Conservation (phyloP, 352 stramenopile genomes). For the Phytophthora foliorum region DNA sequence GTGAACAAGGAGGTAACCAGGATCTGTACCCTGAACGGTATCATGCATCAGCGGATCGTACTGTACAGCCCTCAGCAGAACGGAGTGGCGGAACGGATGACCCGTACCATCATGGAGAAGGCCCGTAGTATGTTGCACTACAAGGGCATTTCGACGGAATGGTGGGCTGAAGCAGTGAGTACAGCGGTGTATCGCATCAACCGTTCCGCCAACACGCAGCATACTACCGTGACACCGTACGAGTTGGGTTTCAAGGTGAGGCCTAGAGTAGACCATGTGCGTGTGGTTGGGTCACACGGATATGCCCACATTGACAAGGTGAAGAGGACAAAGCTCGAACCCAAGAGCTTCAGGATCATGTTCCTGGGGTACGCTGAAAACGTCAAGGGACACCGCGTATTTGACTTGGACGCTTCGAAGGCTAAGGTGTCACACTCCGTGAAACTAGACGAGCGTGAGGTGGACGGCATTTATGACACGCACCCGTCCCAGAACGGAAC, state of each 20-base stretch:
- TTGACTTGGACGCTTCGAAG: slow-evolving; percentile 12
- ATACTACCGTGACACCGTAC: slow-evolving; percentile 11
- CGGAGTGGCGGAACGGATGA: slow-evolving; percentile 19
- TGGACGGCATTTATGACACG: slow-evolving; percentile 9
- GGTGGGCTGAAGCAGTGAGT: slow-evolving; percentile 40
- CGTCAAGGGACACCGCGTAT: slow-evolving; percentile 24
- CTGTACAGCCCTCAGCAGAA: slow-evolving; percentile 24
- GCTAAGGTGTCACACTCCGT: slow-evolving; percentile 2
- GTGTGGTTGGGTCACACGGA: slow-evolving; percentile 32
- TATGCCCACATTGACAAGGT: slow-evolving; percentile 28
- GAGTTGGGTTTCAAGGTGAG: slow-evolving; percentile 16
- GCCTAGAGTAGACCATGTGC: slow-evolving; percentile 15
- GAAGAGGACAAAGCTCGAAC: slow-evolving; percentile 27
- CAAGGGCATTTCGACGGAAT: slow-evolving; percentile 17
- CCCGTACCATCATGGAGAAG: slow-evolving; percentile 32
- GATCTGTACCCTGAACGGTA: neutral
- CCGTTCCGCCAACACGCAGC: slow-evolving; percentile 2
- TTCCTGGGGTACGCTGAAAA: slow-evolving; percentile 22
- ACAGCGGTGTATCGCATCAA: slow-evolving; percentile 39
- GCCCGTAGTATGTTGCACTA: slow-evolving; percentile 34
- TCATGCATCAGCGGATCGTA: slow-evolving; percentile 9
- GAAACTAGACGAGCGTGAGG: slow-evolving; percentile 15
- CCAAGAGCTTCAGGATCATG: slow-evolving; percentile 31
- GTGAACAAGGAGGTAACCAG: slow-evolving; percentile 14
- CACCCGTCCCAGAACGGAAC: neutral